Conservation (phyloP, 345 rosid species). For the Hypericum perforatum region DNA sequence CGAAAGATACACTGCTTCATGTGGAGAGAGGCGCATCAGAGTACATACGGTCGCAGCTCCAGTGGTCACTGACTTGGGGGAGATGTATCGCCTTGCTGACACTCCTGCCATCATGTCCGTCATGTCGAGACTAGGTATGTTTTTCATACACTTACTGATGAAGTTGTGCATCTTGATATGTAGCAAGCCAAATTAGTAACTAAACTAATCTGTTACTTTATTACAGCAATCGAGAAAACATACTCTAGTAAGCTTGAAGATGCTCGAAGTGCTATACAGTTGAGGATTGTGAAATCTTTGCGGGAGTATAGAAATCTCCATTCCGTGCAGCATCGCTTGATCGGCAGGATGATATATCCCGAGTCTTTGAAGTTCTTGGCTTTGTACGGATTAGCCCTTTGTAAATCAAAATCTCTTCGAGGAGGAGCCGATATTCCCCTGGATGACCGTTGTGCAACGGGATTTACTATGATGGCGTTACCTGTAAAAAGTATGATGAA, state of each 20-base stretch:
- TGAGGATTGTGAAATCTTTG: slow-evolving; percentile 81
- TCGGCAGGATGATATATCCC: slow-evolving; percentile 88
- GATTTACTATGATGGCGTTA: slow-evolving; percentile 91
- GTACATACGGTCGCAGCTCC: slow-evolving; percentile 92
- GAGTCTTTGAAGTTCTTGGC: slow-evolving; percentile 77
- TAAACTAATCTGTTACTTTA: slow-evolving; percentile 7
- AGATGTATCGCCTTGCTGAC: slow-evolving; percentile 96
- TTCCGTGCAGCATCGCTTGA: slow-evolving; percentile 92
- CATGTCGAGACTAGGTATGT: slow-evolving; percentile 74
- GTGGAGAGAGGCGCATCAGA: slow-evolving; percentile 99
- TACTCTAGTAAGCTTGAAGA: slow-evolving; percentile 86
- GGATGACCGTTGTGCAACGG: slow-evolving; percentile 91
- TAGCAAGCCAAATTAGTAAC: slow-evolving; percentile 3
- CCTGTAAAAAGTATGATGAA: slow-evolving; percentile 82
- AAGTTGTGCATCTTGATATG: slow-evolving; percentile 13
- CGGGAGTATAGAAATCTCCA: slow-evolving; percentile 83
- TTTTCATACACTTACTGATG: slow-evolving; percentile 7
- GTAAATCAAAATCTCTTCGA: slow-evolving; percentile 72
- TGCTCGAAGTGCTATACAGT: slow-evolving; percentile 64
- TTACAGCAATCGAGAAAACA: slow-evolving; percentile 91
- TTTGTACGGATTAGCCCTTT: slow-evolving; percentile 76
- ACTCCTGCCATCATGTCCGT: slow-evolving; percentile 76
- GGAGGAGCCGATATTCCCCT: slow-evolving; percentile 88
- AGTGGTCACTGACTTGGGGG: slow-evolving; percentile 83
- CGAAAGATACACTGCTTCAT: slow-evolving; percentile 91